These are phyloP conservation scores for Chaetomium strumarium DNA, from an alignment of 2,329 filamentous ascomycete species.

Conservation along the genomic window DNA sequence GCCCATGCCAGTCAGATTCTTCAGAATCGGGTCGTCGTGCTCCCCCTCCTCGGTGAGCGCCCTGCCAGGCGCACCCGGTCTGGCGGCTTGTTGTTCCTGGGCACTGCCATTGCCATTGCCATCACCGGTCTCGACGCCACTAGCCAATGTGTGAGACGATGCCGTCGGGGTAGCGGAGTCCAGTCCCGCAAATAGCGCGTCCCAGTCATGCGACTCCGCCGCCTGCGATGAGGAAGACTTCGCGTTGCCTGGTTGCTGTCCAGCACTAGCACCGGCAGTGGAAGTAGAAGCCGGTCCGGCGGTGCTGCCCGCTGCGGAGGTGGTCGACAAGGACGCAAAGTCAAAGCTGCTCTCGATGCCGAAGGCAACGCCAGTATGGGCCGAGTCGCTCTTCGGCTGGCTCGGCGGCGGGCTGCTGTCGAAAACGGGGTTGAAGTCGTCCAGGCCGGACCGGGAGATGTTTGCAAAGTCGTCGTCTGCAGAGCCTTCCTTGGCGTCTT, in stretches of 20 bases:
- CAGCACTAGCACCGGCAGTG: neutral
- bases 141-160: conserved; percentile 27
- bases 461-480: conserved; percentile 75
- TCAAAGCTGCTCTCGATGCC: conserved; percentile 54
- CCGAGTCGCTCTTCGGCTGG: conserved; percentile 44
- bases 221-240: conserved; percentile 25
- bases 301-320: conserved; percentile 29
- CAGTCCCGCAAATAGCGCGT: conserved; percentile 82
- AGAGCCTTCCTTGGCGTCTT: conserved; percentile 76
- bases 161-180: conserved; percentile 44
- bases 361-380: conserved; percentile 32
- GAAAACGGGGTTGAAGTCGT: conserved; percentile 78
- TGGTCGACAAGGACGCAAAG: conserved; percentile 44
- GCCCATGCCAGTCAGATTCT: conserved; percentile 85
- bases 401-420: conserved; percentile 60
- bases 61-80: conserved; percentile 42
- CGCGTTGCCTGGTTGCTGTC: neutral
- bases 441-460: conserved; percentile 62
- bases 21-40: conserved; percentile 87
- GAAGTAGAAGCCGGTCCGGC: conserved; percentile 29
- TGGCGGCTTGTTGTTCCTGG: conserved; percentile 20
- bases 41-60: conserved; percentile 67
- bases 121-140: conserved; percentile 14
- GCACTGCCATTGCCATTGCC: conserved; percentile 3
- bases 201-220: conserved; percentile 73